Evolutionary conservation across 2,329 filamentous ascomycete genomes (phyloP), one percentile per base, ranked within the genome.

Genomic region (Sarocladiaceae sp.): DNA sequence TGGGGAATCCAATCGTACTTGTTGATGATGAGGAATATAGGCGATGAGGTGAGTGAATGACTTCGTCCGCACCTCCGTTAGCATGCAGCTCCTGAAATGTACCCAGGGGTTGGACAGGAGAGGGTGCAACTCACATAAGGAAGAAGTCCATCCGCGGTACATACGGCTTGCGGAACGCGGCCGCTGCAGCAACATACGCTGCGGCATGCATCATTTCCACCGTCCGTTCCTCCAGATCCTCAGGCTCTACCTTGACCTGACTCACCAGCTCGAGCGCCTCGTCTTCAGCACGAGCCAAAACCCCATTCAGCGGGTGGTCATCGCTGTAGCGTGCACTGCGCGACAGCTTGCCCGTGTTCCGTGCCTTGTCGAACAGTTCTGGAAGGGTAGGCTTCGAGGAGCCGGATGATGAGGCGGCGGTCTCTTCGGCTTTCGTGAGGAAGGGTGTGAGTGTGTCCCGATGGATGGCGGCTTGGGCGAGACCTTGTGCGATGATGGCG

Each of bases 121-220:
- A 18, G 4, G 2, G 15, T 16, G 15, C 4, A 6, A 49, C 72
- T 62, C 52, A 72, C 75, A 78, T 75, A 45, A 80, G 52, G 68
- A 83, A 93, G 61, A 96, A 96, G 59, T 95, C 90, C 58, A 88
- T 80, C 58, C 85, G 89, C 41, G 83, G 69, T 18, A 72, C 62
- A 58, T 89, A 85, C 1, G 71, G 69, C 0, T 78, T 77, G 23
- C 76, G 69, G 53, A 86, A 76, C 0, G 87, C 78, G 1, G 82
- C 76, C 1, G 67, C 62, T 0, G 70, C 61, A 2, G 70, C 68
- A 24, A 73, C 60, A 46, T 67, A 74, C 0, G 76, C 69, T 15
- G 70, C 63, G 0, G 77, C 70, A 51, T 91, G 82, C 39, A 83
- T 80, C 82, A 94, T 88, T 61, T 78, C 73, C 7, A 67, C 69